Evolutionary conservation across 140 eudicot species (phyloP).

Genomic region (Senecio squalidus): DNA sequence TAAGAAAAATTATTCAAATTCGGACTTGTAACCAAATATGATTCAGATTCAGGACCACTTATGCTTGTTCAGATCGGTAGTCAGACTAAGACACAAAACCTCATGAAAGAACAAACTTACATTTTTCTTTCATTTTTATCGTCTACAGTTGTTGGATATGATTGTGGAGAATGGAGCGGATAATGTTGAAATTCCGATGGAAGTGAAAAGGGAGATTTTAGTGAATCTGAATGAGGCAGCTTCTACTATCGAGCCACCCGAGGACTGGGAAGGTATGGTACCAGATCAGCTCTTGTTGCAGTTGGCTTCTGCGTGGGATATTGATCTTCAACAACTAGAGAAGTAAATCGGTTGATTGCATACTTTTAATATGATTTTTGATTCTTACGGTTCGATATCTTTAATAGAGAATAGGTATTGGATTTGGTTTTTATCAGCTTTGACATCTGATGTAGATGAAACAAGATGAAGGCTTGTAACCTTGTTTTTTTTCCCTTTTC

Average conservation of each 20-base stretch:
- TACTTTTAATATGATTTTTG: background rate
- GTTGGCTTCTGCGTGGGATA: conserved; percentile 85
- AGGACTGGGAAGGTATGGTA: conserved; percentile 91
- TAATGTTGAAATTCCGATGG: conserved; percentile 57
- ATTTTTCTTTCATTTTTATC: background rate
- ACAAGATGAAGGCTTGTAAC: conserved; percentile 25
- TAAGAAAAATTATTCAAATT: no score
- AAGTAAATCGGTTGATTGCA: conserved; percentile 28
- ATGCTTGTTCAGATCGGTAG: no score
- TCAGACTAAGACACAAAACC: no score
- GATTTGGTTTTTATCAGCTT: conserved; percentile 12
- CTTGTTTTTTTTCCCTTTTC: background rate
- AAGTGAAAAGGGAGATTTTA: conserved; percentile 66
- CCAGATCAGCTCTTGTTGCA: conserved; percentile 88
- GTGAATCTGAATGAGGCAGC: conserved; percentile 68
- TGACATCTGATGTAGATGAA: conserved; percentile 21
- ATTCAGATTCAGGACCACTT: no score
- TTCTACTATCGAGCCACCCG: conserved; percentile 65
- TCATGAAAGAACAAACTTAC: no score
- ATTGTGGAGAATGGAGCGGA: conserved; percentile 69
- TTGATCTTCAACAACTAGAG: conserved; percentile 68
- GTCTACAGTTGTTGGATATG: conserved; percentile 59
- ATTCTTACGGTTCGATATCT: no score
- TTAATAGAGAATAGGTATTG: conserved; percentile 19
- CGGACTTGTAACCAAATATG: no score